Evolutionary conservation across 257 asterid genomes (phyloP), one percentile per base, ranked within the genome.

Genomic region (Nicotiana otophora): DNA sequence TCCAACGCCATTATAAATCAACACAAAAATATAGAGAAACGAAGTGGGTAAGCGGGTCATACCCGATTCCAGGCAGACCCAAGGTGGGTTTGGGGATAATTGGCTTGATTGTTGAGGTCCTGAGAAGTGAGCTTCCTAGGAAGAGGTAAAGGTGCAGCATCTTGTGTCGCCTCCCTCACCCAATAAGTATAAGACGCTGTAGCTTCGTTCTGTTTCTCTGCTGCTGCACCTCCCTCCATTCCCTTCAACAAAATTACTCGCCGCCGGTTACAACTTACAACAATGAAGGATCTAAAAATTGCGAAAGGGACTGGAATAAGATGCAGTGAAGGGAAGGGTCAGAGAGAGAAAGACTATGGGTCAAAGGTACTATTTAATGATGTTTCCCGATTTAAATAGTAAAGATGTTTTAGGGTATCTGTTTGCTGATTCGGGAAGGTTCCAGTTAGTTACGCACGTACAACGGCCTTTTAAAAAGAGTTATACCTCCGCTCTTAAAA

Each of bases 31-130:
- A 31, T 4, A 34, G 61, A 2, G 20, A 55, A 42, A 70, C 2
- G 14, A 53, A 39, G 57, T 10, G 31, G 54, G 54, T 34, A 69
- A n/a, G 33, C 3, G 60, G 62, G 60, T 83, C 5, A 81, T 88
- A 91, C 95, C 89, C 90, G 83, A 83, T 91, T 91, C 95, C 93
- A 91, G 12, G 92, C 92, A 34, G 95, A 91, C 68, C 95, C 95
- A 0, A 91, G 93, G 64, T 91, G 92, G 39, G 90, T 87, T 81
- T 85, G 91, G 2, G 79, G 12, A 20, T 20, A 20, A 67, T 68
- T 82, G 65, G 87, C 67, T 46, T 88, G 88, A 57, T 82, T 74
- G 81, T 69, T 67, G 26, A 83, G 80, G 53, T 89, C 92, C 65
- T 80, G 83, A 64, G 90, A 90, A 42, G 89, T 92, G 85, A 89